Base-by-base conservation (phyloP, 2,329 filamentous ascomycete species). In the Ascochyta clinopodiicola region DNA sequence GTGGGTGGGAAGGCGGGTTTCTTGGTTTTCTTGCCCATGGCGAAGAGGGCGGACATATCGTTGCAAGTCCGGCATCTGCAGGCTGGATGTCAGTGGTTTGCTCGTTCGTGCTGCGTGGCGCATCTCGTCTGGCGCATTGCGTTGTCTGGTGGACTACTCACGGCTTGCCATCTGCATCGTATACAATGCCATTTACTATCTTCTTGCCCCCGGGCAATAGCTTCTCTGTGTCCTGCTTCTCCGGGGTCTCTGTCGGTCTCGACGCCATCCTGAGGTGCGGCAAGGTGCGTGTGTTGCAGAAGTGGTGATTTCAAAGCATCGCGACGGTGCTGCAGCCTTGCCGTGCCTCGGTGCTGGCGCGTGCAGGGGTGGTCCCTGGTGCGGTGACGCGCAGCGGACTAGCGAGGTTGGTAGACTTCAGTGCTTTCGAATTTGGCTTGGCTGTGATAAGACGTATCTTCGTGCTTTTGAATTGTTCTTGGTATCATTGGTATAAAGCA, bases 151-250 rank as follows among this genome's bases (percentile, higher is more conserved):
- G 43, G 34, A 6, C 32, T 49, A 77, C 89, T 80, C 78, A 94
- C 91, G 91, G 91, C 77, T 95, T 95, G 51, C 91, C 91, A 78
- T 95, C 90, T 60, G 88, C 88, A 40, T 88, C 91, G 32, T 94
- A 78, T 34, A 94, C 84, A 2, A 94, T 81, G 60, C 90, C 89
- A 68, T 88, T 90, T 15, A 89, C 85, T 27, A 89, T 77, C 68
- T 81, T 84, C 69, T 84, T 84, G 24, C 82, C 77, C 2, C 55
- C 61, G 29, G 57, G 57, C 5, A 60, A 57, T 21, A 67, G 66
- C 31, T 67, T 58, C 9, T 67, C 67, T 22, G 62, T 50, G 10
- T 73, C 68, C 40, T 71, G 66, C 47, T 60, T 67, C 51, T 69
- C 66, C 10, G 44, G 40, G 51, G 67, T 57, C 19, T 70, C 68